A percentile compares a stretch with the other conserved stretches of the same genome.
Conservation (phyloP, 192 early-diverging fungal genomes). For the Coemansia guatemalensis region DNA sequence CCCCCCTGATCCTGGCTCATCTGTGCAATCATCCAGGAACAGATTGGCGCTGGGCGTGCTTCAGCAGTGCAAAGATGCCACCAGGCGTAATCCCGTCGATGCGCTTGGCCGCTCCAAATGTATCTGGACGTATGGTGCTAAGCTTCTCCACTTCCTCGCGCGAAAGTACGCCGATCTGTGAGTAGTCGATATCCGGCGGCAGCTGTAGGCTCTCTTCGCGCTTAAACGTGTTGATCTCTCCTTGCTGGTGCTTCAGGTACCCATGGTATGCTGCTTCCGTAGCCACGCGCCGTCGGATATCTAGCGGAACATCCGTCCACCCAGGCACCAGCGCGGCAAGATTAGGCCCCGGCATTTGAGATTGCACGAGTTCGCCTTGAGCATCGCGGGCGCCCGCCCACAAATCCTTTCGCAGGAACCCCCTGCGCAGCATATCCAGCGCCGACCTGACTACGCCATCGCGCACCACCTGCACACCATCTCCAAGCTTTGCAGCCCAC, state of each 20-base stretch:
- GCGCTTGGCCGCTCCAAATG: conserved; percentile 68
- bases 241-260: conserved; percentile 63
- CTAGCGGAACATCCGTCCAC: conserved; percentile 54
- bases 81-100: conserved; percentile 81
- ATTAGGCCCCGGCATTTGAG: conserved; percentile 2
- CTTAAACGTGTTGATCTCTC: conserved; percentile 63
- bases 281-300: conserved; percentile 56
- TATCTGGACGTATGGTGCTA: conserved; percentile 38
- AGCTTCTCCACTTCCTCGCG: conserved; percentile 54
- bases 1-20: background rate
- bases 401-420: conserved; percentile 45
- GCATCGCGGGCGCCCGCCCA: conserved; percentile 40
- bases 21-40: background rate
- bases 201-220: conserved; percentile 66
- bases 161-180: conserved; percentile 37
- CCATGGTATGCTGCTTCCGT: conserved; percentile 69
- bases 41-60: conserved; percentile 51
- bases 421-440: conserved; percentile 53
- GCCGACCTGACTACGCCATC: conserved; percentile 49
- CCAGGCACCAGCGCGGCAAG: conserved; percentile 56
- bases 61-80: conserved; percentile 67
- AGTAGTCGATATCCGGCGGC: conserved; percentile 66
- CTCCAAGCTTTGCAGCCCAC: conserved; percentile 53
- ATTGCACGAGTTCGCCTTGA: conserved; percentile 4
- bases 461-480: conserved; percentile 24